Evolutionary conservation across 306 rosid genomes (phyloP), one percentile per base, ranked within the genome.

Genomic region (Begonia loranthoides): DNA sequence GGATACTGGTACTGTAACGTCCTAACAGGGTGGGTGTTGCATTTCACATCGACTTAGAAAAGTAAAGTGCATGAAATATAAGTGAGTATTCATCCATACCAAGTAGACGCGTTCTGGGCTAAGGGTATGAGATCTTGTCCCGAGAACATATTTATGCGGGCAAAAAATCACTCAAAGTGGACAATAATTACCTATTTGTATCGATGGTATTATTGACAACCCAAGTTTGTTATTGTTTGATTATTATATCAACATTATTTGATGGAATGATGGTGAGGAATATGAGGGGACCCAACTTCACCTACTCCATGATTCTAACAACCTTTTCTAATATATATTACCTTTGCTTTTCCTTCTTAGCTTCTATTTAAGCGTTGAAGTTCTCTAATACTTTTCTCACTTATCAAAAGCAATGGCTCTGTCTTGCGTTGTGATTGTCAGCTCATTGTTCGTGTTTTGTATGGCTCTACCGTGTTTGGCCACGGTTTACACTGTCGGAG

Each of bases 401-500:
- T 28, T 28, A 1, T 39, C 68, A 51, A 47, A 47, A 24, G 51
- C 57, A 66, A 82, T 84, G 97, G 76, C 78, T 39, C 50, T 41
- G 67, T 69, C 62, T 14, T 57, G 17, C 33, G 66, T 66, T 3
- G 15, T 61, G 45, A 51, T 74, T 70, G 55, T 69, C 36, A 54
- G 60, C 38, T 17, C 63, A 13, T 24, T 75, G 9, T 4, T 86
- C 21, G 69, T 62, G 2, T 40, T 80, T 41, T 71, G 58, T 56
- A 65, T 78, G 81, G 72, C 54, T 17, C 21, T 77, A 41, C 76
- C 74, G 39, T 58, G 72, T 57, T 50, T 74, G 2, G 94, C 96
- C 47, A 68, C 76, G 0, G 87, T 60, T 2, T 71, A 83, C 81
- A 80, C 78, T 0, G 81, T 90, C 1, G 99, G 99, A 55, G 99